These are phyloP conservation scores for Cryoendolithus antarcticus DNA, from an alignment of 2,329 filamentous ascomycete species.

Conservation along the genomic window DNA sequence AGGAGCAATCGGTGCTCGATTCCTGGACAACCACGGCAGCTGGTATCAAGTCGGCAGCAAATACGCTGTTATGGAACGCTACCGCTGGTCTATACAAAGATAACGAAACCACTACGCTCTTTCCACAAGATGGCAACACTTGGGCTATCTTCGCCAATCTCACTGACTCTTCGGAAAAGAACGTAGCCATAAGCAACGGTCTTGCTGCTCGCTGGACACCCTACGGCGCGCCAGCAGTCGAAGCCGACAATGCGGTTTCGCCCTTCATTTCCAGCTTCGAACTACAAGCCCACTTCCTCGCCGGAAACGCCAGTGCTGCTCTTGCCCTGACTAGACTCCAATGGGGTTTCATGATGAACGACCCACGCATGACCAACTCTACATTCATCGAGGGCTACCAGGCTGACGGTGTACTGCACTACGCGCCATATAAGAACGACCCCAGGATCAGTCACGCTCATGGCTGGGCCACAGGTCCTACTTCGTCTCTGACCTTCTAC, in stretches of 20 bases:
- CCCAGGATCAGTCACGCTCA: conserved; percentile 38
- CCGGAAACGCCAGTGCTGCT: conserved; percentile 26
- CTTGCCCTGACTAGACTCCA: conserved; percentile 34
- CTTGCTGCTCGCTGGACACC: conserved; percentile 28
- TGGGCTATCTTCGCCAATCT: conserved; percentile 31
- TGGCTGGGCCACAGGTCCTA: conserved; percentile 40
- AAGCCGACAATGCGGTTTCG: conserved; percentile 35
- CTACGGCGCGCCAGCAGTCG: conserved; percentile 35
- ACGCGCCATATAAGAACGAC: conserved; percentile 38
- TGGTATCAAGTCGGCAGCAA: conserved; percentile 38
- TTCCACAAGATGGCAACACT: conserved; percentile 33
- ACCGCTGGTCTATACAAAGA: conserved; percentile 23
- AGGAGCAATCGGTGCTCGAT: conserved; percentile 28
- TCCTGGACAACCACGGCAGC: conserved; percentile 24
- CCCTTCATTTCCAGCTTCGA: conserved; percentile 39
- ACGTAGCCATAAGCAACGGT: conserved; percentile 20
- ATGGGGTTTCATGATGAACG: conserved; percentile 44
- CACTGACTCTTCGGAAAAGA: conserved; percentile 20
- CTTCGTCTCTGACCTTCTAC: conserved; percentile 32
- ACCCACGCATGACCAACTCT: conserved; percentile 40
- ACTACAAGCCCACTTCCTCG: conserved; percentile 32
- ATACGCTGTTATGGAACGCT: conserved; percentile 25
- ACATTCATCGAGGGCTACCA: conserved; percentile 42
- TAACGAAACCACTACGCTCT: conserved; percentile 13
- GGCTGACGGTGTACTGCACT: conserved; percentile 34